Evolutionary conservation across 768 basidiomycete species (phyloP).

Genomic region (Podaxis mareebaensis): DNA sequence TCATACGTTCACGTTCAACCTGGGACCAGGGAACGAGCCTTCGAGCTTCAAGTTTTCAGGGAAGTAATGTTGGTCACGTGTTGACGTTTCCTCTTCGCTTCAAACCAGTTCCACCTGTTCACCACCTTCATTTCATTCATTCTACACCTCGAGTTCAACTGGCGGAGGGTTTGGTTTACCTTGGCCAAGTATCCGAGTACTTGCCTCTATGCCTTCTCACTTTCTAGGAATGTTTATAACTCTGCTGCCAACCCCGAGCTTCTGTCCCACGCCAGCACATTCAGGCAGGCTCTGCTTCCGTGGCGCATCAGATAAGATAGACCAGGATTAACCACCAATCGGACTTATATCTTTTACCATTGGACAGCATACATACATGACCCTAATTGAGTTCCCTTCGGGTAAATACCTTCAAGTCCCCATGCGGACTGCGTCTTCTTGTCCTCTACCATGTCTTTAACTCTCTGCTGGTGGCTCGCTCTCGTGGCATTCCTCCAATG

Average conservation of each 20-base stretch:
- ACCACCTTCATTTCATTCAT: neutral
- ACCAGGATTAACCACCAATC: no score
- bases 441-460: conserved; percentile 10
- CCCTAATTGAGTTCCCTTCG: neutral
- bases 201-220: neutral
- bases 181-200: neutral
- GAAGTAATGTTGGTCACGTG: no score
- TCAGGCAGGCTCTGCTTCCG: neutral
- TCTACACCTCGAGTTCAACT: neutral
- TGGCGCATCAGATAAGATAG: conserved; percentile 6
- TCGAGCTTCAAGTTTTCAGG: no score
- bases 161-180: neutral
- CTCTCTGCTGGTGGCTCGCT: neutral
- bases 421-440: neutral
- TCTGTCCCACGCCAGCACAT: neutral
- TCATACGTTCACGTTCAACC: no score
- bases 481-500: neutral
- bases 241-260: neutral
- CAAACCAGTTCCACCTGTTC: neutral
- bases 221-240: neutral
- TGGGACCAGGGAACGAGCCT: no score
- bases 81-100: neutral
- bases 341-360: neutral
- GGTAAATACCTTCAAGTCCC: neutral
- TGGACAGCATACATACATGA: conserved; percentile 1